Base-by-base conservation (phyloP, 371 early-diverging fungal species). In the Rhizomucor pusillus region DNA sequence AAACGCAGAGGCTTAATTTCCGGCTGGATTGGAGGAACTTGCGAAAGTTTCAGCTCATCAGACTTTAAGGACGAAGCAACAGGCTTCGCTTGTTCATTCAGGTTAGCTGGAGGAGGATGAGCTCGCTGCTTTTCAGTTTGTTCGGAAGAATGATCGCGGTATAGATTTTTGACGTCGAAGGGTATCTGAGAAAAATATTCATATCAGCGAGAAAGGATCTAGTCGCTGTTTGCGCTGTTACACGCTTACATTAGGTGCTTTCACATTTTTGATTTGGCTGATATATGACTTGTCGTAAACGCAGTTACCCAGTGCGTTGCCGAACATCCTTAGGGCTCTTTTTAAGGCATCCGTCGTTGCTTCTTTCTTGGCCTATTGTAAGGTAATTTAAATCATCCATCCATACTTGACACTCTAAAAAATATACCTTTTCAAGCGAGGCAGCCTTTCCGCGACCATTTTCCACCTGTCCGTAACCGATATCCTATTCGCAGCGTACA, bases 301-400 rank as follows among this genome's bases (percentile, higher is more conserved):
- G 57, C 99, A 99, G 59, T 94, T 95, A 14, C 99, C 99, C 41
- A 99, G 57, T 7, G 85, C 85, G 57, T 94, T 94, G 16, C 99
- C 99, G 80, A 98, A 99, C 54, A 82, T 79, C 6, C 93, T 84
- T 52, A 99, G 62, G 0, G 97, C 88, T 37, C 99, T 79, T 73
- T 99, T 99, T 24, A 95, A 55, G 0, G 86, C 97, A 74, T 99
- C 99, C 0, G 99, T 99, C 0, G 82, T 82, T 1, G 99, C 95
- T 69, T 97, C 97, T 60, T 99, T 99, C 62, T 88, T 90, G 5
- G 95, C 95, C 81, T 88, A 56, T 18, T 14, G 4, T 20, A 12
- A 29, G 22, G 1, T 40, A 18, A 53, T 35, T 25, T 16, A 33
- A 18, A 13, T 9, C 3, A 23, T 7, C 6, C 18, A 35, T 50